These are phyloP conservation scores for Punica granatum DNA, from an alignment of 345 rosid species.

Conservation along the genomic window DNA sequence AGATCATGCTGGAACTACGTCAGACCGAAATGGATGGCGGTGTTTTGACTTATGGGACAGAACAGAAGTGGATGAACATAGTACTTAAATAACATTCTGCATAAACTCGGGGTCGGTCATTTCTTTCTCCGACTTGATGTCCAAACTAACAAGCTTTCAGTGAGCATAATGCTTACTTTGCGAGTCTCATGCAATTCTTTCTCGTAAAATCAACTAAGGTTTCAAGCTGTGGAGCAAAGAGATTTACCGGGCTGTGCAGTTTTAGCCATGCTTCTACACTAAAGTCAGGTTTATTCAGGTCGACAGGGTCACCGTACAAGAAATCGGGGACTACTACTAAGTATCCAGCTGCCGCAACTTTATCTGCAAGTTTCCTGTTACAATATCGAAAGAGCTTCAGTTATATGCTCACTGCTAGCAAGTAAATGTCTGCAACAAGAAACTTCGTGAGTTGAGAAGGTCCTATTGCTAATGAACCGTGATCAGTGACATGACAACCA, in stretches of 20 bases:
- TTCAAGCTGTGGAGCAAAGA: not conserved
- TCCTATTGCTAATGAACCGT: too few relatives aligned
- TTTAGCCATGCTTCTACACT: slow-evolving; percentile 11
- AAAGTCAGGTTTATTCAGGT: not conserved
- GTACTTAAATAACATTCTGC: not conserved
- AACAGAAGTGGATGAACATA: too few relatives aligned
- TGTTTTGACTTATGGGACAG: too few relatives aligned
- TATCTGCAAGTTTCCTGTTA: slow-evolving; percentile 33
- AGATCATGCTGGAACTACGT: not conserved
- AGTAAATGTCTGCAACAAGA: too few relatives aligned
- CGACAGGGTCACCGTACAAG: slow-evolving; percentile 9
- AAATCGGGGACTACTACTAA: slow-evolving; percentile 21
- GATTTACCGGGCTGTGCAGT: slow-evolving; percentile 12
- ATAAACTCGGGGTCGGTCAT: not conserved
- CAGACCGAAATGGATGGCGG: too few relatives aligned
- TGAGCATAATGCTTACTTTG: too few relatives aligned
- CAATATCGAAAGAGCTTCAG: not conserved
- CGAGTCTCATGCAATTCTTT: too few relatives aligned
- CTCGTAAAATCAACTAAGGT: not conserved
- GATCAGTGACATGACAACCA: too few relatives aligned
- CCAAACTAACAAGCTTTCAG: too few relatives aligned
- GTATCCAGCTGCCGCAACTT: slow-evolving; percentile 26
- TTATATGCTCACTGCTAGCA: not conserved
- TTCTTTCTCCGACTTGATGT: too few relatives aligned
- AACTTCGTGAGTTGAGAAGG: not conserved